Base-by-base conservation (phyloP, 2,329 filamentous ascomycete genomes). In the Aspergillus awamori region DNA sequence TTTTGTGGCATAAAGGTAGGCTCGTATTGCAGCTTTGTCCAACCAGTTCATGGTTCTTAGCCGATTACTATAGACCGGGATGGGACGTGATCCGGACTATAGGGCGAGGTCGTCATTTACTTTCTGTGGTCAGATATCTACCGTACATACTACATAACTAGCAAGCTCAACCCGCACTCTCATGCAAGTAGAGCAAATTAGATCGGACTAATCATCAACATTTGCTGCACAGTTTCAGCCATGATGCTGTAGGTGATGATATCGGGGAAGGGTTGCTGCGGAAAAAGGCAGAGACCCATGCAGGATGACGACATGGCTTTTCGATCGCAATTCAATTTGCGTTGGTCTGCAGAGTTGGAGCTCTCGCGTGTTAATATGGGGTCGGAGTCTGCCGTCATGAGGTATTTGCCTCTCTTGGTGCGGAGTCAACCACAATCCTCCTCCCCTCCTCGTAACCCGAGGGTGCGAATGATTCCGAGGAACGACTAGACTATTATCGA, bases 231-330 rank as follows among this genome's bases (percentile, higher is more conserved):
- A 20, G 7, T 8, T 20, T 24, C 22, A 45, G 47, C 43, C 39
- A 30, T 47, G 53, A 45, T 55, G 53, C 17, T 56, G 53, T n/a
- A 36, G 38, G 24, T 20, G 53, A 47, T 55, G 38, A 15, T 43
- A 39, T 36, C 41, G 48, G 39, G 28, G 47, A 26, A 52, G 41
- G 56, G n/a, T 39, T 53, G 47, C 24, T 24, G 47, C 26, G 30
- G 33, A 15, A 24, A 33, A 30, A 39, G 33, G 30, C 36, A 53
- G 36, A 41, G 20, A 10, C 17, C n/a, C 26, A 56, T 63, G 61
- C 61, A 57, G n/a, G 38, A 57, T 63, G 61, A 63, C 61, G 61
- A 61, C 52, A 61, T 61, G 36, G 24, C 53, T 56, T 56, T 5
- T 13, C 17, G 15, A 53, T 53, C 39, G 22, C 36, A 24, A 22